phyloP scores from a whole-genome alignment of 192 early-diverging fungal genomes.

The Coemansia sp. region DNA sequence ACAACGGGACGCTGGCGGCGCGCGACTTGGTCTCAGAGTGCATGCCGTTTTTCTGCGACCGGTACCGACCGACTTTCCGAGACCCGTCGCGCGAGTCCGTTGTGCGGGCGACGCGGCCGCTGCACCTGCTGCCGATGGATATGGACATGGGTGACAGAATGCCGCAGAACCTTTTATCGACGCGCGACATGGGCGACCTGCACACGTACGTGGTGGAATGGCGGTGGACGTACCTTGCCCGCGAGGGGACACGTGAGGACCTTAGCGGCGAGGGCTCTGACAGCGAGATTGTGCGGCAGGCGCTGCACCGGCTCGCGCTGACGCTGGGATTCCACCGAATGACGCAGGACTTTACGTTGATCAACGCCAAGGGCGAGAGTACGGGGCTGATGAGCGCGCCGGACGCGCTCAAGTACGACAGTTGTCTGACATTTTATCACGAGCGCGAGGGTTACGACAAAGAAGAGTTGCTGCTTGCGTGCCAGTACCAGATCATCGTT shows the following conservation, averaged over 20 bases:
- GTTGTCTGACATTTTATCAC: conserved; percentile 51
- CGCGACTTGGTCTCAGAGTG: conserved; percentile 50
- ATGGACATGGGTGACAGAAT: conserved; percentile 18
- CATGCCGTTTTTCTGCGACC: conserved; percentile 33
- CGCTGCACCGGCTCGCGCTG: conserved; percentile 48
- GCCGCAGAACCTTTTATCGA: conserved; percentile 35
- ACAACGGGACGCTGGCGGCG: conserved; percentile 44
- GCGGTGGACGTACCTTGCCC: conserved; percentile 55
- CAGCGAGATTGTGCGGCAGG: conserved; percentile 50
- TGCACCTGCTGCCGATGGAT: conserved; percentile 52
- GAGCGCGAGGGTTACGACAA: conserved; percentile 52
- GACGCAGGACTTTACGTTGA: conserved; percentile 48
- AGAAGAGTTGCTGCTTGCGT: conserved; percentile 47
- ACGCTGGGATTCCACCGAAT: conserved; percentile 41
- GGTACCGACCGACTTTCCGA: conserved; percentile 35
- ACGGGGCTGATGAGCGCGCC: conserved; percentile 42
- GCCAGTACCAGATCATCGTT: conserved; percentile 54
- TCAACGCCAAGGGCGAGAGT: conserved; percentile 53
- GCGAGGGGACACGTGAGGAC: conserved; percentile 45
- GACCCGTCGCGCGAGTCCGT: conserved; percentile 31
- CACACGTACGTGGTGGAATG: conserved; percentile 56
- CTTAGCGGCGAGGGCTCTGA: conserved; percentile 49
- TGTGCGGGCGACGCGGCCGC: conserved; percentile 40
- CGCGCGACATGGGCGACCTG: conserved; percentile 50
- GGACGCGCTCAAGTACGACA: conserved; percentile 40